These are phyloP conservation scores for Pichia inconspicua DNA, from an alignment of 1,139 yeast genomes.

Conservation along the genomic window DNA sequence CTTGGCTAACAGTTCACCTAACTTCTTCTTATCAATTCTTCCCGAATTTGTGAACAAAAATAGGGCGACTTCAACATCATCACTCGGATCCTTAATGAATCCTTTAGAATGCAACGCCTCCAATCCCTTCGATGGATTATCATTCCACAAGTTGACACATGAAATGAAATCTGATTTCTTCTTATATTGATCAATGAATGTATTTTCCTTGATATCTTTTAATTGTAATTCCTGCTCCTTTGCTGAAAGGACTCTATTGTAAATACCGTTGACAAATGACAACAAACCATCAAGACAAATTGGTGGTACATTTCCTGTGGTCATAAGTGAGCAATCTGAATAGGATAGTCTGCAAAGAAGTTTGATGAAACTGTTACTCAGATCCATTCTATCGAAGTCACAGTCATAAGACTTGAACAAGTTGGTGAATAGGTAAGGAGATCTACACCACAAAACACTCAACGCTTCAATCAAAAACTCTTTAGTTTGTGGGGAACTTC, in stretches of 20 bases:
- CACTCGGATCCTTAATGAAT: slow-evolving; percentile 49
- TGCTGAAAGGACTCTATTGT: slow-evolving; percentile 42
- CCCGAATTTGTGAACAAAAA: slow-evolving; percentile 76
- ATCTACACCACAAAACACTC: slow-evolving; percentile 76
- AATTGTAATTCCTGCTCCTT: slow-evolving; percentile 18
- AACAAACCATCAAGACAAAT: slow-evolving; percentile 84
- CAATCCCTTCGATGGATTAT: slow-evolving; percentile 71
- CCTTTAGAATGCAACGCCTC: slow-evolving; percentile 52
- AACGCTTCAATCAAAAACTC: slow-evolving; percentile 81
- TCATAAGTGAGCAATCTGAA: slow-evolving; percentile 68
- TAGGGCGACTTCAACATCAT: slow-evolving; percentile 56
- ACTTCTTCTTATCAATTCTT: slow-evolving; percentile 72
- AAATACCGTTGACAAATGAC: slow-evolving; percentile 59
- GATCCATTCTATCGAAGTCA: slow-evolving; percentile 78
- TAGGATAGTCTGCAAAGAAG: slow-evolving; percentile 68
- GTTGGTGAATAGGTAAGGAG: slow-evolving; percentile 69
- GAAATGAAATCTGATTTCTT: slow-evolving; percentile 66
- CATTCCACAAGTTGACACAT: slow-evolving; percentile 69
- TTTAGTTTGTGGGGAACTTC: slow-evolving; percentile 42
- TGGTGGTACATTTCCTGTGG: slow-evolving; percentile 89
- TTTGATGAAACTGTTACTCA: slow-evolving; percentile 62
- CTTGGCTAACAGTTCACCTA: slow-evolving; percentile 82
- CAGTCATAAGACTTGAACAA: slow-evolving; percentile 84
- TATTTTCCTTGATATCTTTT: slow-evolving; percentile 16
- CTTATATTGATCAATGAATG: slow-evolving; percentile 39